Base-by-base conservation (phyloP, 768 basidiomycete species). In the Termitomyces sp. region DNA sequence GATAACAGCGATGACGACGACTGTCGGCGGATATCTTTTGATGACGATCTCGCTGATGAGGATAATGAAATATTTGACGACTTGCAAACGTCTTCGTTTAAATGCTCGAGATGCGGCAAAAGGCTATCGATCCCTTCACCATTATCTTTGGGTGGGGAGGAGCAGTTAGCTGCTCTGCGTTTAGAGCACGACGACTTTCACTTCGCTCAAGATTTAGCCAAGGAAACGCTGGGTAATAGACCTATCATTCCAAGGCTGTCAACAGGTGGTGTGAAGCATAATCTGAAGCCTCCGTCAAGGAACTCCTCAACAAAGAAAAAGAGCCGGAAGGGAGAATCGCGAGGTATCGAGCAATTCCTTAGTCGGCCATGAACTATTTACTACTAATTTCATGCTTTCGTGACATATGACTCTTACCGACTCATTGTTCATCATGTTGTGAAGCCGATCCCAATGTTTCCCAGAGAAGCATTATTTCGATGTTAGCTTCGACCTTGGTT, bases 141-240 rank as follows among this genome's bases (percentile, higher is more conserved):
- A 54, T 47, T 56, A 51, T 71, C 66, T 53, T 65, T 62, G 41
- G 76, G 64, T 49, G 74, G 72, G 60, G 67, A 71, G 56, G 66
- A 65, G 63, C 75, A 65, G 20, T 63, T 87, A 37, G 73, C 69
- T 6, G 70, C 70, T 58, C 66, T 83, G 55, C 76, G 76, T 54
- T 63, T 80, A 69, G 95, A 97, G 66, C 95, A 98, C 64, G 79
- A 83, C 36, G 95, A 97, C 71, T 97, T 84, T 69, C 95, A 98
- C 69, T 85, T 93, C 63, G 94, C 95, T 1, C 78, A 86, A 64
- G 88, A 92, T 55, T 67, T 98, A 51, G 80, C 86, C 22, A 78
- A 78, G 26, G 74, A 77, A 53, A 57, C 71, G 51, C 68, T 67
- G 47, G 65, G 62, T 34, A 61, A 9, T 20, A n/a, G 57, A 37